phyloP scores from a whole-genome alignment of 2,329 filamentous ascomycete genomes.

The Colletotrichum scovillei region DNA sequence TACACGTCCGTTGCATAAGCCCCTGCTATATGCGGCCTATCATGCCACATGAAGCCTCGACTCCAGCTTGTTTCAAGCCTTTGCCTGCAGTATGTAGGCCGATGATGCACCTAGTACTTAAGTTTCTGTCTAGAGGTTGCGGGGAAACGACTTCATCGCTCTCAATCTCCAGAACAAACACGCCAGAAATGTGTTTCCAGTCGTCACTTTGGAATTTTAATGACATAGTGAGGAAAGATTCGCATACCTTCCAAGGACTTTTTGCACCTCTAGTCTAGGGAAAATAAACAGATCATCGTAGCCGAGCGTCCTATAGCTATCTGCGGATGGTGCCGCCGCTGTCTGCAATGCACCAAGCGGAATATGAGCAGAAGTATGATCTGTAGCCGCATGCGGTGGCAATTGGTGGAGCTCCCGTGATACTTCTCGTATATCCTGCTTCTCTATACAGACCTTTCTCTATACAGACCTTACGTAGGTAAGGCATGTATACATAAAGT shows the following conservation, averaged over 20 bases:
- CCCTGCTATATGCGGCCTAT: not conserved
- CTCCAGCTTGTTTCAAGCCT: not conserved
- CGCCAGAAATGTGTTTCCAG: not conserved
- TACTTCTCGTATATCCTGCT: conserved; percentile 1
- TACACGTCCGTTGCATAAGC: not conserved
- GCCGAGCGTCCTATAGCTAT: not conserved
- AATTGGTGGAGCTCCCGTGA: not conserved
- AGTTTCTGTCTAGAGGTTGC: too few species aligned
- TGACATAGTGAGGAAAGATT: too few species aligned
- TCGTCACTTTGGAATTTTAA: too few species aligned
- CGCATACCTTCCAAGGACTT: too few species aligned
- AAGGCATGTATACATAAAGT: too few species aligned
- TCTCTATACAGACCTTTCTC: not conserved
- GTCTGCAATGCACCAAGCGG: not conserved
- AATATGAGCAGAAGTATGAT: not conserved
- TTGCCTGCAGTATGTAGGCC: not conserved
- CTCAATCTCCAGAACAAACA: not conserved
- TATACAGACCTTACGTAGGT: too few species aligned
- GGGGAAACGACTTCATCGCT: too few species aligned
- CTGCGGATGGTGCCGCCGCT: too few species aligned
- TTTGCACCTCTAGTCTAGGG: too few species aligned
- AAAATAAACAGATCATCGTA: too few species aligned
- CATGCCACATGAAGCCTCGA: too few species aligned
- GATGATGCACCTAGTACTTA: too few species aligned
- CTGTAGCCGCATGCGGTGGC: not conserved